Evolutionary conservation across 202 grass and related monocot genomes (phyloP).

Genomic region (Panicum virgatum): DNA sequence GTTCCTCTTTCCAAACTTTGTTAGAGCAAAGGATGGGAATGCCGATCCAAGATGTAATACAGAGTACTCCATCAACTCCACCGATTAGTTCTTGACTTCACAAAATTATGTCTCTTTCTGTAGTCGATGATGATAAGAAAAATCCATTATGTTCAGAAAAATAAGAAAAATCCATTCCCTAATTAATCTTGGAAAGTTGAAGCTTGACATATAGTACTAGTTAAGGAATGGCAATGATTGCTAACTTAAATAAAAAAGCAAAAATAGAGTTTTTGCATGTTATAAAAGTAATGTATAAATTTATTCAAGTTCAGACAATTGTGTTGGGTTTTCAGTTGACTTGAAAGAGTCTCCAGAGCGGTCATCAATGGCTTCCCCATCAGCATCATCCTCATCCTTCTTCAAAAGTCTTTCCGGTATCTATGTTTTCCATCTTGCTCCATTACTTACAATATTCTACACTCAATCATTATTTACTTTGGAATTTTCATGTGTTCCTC

Average conservation of each 20-base stretch:
- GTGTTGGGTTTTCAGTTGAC: slow-evolving; percentile 61
- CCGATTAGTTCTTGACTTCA: slow-evolving; percentile 40
- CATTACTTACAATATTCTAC: neutral
- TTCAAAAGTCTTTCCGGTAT: slow-evolving; percentile 66
- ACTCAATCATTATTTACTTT: neutral
- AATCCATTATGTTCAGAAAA: too few species aligned
- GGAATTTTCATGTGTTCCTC: neutral
- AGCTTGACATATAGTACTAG: neutral
- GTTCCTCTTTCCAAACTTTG: slow-evolving; percentile 45
- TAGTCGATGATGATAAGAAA: too few species aligned
- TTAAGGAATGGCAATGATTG: neutral
- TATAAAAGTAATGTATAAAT: slow-evolving; percentile 21
- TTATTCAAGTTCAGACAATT: neutral
- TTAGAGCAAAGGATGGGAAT: slow-evolving; percentile 30
- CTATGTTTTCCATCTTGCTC: neutral
- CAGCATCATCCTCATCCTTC: slow-evolving; percentile 64
- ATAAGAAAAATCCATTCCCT: slow-evolving; percentile 8
- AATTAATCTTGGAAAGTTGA: neutral
- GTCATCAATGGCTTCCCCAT: slow-evolving; percentile 29
- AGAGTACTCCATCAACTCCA: slow-evolving; percentile 20
- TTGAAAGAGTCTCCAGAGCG: slow-evolving; percentile 40
- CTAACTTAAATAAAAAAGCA: too few species aligned
- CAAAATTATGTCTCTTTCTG: neutral
- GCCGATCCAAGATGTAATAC: neutral
- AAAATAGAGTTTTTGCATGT: too few species aligned